Evolutionary conservation across 306 rosid genomes (phyloP), one percentile per base, ranked within the genome.

Genomic region (Rosa rugosa): DNA sequence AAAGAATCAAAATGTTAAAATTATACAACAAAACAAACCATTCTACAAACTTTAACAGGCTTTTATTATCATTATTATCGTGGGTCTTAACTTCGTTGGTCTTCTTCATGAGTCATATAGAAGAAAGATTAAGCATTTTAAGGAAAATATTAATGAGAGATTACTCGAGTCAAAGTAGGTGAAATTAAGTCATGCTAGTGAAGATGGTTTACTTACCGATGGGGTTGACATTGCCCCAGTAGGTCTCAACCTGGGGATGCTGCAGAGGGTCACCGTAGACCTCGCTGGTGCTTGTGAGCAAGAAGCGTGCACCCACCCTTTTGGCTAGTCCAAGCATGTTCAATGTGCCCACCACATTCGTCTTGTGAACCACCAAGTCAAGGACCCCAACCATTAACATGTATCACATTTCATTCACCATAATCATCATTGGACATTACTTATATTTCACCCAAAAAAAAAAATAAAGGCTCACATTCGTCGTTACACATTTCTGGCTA

Each of bases 211-310:
- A 59, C 38, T 40, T 80, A 91, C 98, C 98, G 23, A 94, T 94
- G 69, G 98, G 98, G 78, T 94, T 94, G 77, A 94, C 98, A 56
- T 94, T 92, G 64, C 98, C 98, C 98, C 98, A 94, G 56, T 92
- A 94, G 50, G 92, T 85, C 85, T 94, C 98, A 71, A 71, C 86
- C 85, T 94, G 98, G 45, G 98, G 98, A 60, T 94, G 97, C 60
- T 94, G 93, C 53, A 94, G 91, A 9, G 98, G 98, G 81, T 94
- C 98, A 22, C 98, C 98, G 41, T 94, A 92, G 16, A 94, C 98
- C 79, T 94, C 98, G 78, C 97, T 94, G 20, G 98, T 94, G 80
- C 98, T 94, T 3, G 97, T 94, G 6, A 94, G 80, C 86, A 94
- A 79, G 86, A 94, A 94, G 18, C 97, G 84, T 0, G 97, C 98